Conservation (phyloP, 2,329 filamentous ascomycete species). For the Verticillium tricorpus region DNA sequence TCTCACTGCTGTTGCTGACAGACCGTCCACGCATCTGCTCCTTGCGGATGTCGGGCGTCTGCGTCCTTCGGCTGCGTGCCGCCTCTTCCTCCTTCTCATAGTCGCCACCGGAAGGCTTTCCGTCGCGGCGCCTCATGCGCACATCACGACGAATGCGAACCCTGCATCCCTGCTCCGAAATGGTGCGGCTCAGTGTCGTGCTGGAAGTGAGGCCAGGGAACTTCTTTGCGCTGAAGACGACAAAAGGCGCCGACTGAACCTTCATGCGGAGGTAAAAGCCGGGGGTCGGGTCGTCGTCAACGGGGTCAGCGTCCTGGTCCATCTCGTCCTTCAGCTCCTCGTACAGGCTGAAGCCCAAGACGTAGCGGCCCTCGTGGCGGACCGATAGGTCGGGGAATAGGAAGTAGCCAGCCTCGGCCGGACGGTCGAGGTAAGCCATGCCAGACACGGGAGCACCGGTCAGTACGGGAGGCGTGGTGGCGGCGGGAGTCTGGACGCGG, state of each 20-base stretch:
- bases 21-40: slow-evolving; percentile 47
- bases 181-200: slow-evolving; percentile 80
- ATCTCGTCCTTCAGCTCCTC: slow-evolving; percentile 85
- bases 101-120: slow-evolving; percentile 52
- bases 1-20: slow-evolving; percentile 53
- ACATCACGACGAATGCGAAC: slow-evolving; percentile 94
- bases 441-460: slow-evolving; percentile 93
- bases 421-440: slow-evolving; percentile 92
- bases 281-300: slow-evolving; percentile 38
- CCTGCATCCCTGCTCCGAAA: slow-evolving; percentile 94
- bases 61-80: slow-evolving; percentile 25
- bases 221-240: slow-evolving; percentile 95
- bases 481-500: slow-evolving; percentile 63
- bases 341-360: slow-evolving; percentile 87
- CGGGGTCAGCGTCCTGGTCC: slow-evolving; percentile 61
- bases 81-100: slow-evolving; percentile 60
- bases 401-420: slow-evolving; percentile 79
- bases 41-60: slow-evolving; percentile 14
- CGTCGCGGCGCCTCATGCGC: slow-evolving; percentile 79
- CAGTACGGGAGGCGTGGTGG: slow-evolving; percentile 73
- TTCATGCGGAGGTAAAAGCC: slow-evolving; percentile 80
- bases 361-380: slow-evolving; percentile 88
- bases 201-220: slow-evolving; percentile 92
- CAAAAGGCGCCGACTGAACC: slow-evolving; percentile 82
- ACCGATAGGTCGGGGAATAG: slow-evolving; percentile 97